Conservation (phyloP, 352 stramenopile genomes). For the Phytophthora pisi region DNA sequence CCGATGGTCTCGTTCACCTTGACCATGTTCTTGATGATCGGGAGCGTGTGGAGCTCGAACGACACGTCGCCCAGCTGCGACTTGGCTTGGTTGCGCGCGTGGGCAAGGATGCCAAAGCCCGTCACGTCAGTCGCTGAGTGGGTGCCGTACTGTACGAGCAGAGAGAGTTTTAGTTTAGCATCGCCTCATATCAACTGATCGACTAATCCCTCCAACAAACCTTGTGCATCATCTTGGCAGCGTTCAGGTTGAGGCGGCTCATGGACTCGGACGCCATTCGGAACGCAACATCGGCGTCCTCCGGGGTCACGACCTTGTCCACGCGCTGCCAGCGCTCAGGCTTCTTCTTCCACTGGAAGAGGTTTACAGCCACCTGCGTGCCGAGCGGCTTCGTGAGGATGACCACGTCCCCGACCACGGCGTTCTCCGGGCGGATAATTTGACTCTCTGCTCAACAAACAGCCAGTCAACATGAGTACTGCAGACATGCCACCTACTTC, state of each 20-base stretch:
- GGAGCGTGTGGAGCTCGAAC: conserved; percentile 94
- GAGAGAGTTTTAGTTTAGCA: conserved; percentile 3
- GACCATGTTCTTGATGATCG: conserved; percentile 91
- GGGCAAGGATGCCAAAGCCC: conserved; percentile 94
- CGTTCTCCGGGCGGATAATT: conserved; percentile 92
- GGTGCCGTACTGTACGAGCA: conserved; percentile 72
- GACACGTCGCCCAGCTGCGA: conserved; percentile 89
- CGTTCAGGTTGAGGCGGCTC: conserved; percentile 93
- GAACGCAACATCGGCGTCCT: conserved; percentile 90
- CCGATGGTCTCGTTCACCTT: conserved; percentile 89
- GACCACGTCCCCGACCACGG: conserved; percentile 88
- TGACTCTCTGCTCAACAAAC: conserved; percentile 53
- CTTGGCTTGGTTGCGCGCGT: conserved; percentile 94
- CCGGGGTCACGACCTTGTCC: conserved; percentile 60
- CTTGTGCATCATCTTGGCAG: conserved; percentile 91
- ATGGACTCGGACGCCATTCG: conserved; percentile 93
- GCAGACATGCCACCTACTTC: neutral
- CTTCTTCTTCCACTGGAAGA: conserved; percentile 92
- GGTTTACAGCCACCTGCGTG: conserved; percentile 94
- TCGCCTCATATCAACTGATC: neutral
- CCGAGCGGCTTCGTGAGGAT: conserved; percentile 95
- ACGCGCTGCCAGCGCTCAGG: conserved; percentile 82
- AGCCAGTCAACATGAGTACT: neutral
- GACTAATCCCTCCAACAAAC: conserved; percentile 24
- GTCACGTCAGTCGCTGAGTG: conserved; percentile 96